phyloP scores from a whole-genome alignment of 1,284 basidiomycete species.

The Takashimella tepidaria region DNA sequence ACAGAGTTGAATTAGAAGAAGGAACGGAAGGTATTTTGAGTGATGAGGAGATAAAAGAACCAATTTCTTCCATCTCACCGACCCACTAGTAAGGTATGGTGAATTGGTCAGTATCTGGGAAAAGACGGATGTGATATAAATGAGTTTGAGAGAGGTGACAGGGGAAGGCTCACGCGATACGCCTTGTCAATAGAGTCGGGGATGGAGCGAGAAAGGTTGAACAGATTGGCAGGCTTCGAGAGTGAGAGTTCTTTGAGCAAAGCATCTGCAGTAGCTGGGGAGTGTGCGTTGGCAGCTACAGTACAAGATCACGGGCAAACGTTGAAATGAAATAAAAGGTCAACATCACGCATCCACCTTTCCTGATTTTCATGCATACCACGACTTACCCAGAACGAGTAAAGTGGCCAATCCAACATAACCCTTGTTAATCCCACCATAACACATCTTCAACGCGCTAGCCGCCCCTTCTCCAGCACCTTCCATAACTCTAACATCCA shows the following conservation, averaged over 20 bases:
- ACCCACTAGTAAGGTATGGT: slow-evolving; percentile 7
- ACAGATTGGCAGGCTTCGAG: slow-evolving; percentile 4
- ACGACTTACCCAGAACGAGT: slow-evolving; percentile 13
- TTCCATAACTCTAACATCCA: slow-evolving; percentile 5
- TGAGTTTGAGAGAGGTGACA: not conserved
- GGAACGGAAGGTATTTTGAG: not conserved
- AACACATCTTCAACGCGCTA: slow-evolving; percentile 23
- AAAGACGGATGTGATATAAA: no score
- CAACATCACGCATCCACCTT: no score
- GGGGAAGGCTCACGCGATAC: slow-evolving; percentile 15
- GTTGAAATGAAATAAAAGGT: no score
- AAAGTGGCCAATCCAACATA: slow-evolving; percentile 9
- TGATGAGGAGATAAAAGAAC: slow-evolving; percentile 12
- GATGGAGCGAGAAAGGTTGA: slow-evolving; percentile 2
- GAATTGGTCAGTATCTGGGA: not conserved
- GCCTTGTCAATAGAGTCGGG: slow-evolving; percentile 16
- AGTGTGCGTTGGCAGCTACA: slow-evolving; percentile 19
- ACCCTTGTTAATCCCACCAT: slow-evolving; percentile 19
- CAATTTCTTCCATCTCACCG: slow-evolving; percentile 23
- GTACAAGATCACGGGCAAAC: not conserved
- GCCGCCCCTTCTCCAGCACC: slow-evolving; percentile 17
- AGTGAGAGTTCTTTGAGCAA: slow-evolving; percentile 11
- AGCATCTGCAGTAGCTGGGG: slow-evolving; percentile 14
- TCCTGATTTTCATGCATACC: no score
- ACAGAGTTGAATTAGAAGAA: not conserved